Evolutionary conservation across 2,329 filamentous ascomycete species (phyloP).

Genomic region (Endocalyx cinctus): DNA sequence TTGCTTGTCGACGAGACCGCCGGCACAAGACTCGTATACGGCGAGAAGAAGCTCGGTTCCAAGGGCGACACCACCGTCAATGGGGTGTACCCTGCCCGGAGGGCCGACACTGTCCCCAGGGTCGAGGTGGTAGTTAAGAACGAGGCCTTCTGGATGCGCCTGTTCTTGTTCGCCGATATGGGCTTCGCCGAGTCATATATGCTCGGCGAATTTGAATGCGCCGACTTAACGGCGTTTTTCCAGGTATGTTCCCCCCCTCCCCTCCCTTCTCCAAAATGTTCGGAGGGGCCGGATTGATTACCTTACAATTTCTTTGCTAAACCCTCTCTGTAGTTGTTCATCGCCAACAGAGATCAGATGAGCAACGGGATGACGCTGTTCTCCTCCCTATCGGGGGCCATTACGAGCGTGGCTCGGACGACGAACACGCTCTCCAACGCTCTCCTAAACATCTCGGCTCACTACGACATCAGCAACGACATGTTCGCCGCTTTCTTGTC

Average conservation of each 20-base stretch:
- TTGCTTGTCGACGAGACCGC: constrained; percentile 43
- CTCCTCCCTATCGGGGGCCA: constrained; percentile 52
- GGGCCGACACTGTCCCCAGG: constrained; percentile 30
- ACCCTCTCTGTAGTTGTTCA: constrained; percentile 53
- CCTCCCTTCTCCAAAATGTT: too few species aligned
- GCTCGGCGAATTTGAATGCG: constrained; percentile 64
- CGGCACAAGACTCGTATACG: constrained; percentile 37
- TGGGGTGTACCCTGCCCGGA: constrained; percentile 29
- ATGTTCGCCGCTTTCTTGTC: constrained; percentile 73
- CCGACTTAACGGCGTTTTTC: constrained; percentile 65
- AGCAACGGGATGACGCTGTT: constrained; percentile 60
- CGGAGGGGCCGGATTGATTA: constrained; percentile 13
- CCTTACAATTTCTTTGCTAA: constrained; percentile 12
- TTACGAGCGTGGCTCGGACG: constrained; percentile 53
- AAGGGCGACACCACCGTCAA: constrained; percentile 32
- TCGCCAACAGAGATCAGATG: constrained; percentile 60
- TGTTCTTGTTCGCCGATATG: constrained; percentile 69
- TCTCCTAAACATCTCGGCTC: constrained; percentile 63
- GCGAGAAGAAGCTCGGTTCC: constrained; percentile 38
- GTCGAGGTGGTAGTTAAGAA: constrained; percentile 57
- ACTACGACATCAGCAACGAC: constrained; percentile 73
- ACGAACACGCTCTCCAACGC: constrained; percentile 55
- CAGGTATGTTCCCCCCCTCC: constrained; percentile 35
- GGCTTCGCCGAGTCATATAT: constrained; percentile 71
- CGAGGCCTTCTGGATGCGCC: constrained; percentile 66